phyloP scores from a whole-genome alignment of 495 filamentous ascomycete species.

The Penicillium atrosanguineum region DNA sequence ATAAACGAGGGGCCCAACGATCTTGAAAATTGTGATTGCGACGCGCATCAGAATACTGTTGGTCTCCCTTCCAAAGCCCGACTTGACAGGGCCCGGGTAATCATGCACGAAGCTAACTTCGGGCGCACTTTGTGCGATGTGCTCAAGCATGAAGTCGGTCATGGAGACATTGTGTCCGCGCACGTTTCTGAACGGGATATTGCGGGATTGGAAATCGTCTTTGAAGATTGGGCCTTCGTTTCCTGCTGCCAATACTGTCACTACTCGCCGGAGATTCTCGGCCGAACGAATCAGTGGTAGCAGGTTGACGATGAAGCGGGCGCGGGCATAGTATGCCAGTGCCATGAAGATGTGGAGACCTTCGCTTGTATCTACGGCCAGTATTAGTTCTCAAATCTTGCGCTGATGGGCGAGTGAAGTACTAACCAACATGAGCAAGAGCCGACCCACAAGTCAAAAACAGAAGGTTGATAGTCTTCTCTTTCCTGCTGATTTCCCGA shows the following conservation, averaged over 20 bases:
- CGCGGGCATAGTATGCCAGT: slow-evolving; percentile 63
- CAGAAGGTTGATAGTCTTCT: slow-evolving; percentile 58
- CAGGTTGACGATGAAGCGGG: slow-evolving; percentile 61
- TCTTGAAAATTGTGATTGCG: slow-evolving; percentile 4
- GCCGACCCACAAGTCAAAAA: slow-evolving; percentile 40
- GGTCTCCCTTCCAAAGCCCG: background rate
- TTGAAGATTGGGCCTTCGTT: slow-evolving; percentile 52
- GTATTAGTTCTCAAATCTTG: background rate
- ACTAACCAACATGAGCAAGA: slow-evolving; percentile 12
- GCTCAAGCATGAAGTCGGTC: slow-evolving; percentile 50
- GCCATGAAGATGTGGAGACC: slow-evolving; percentile 52
- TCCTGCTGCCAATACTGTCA: slow-evolving; percentile 51
- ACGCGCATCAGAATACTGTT: slow-evolving; percentile 10
- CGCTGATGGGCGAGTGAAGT: background rate
- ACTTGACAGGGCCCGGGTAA: slow-evolving; percentile 1
- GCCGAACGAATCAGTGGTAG: slow-evolving; percentile 55
- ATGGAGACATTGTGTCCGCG: slow-evolving; percentile 43
- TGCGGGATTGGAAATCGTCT: slow-evolving; percentile 44
- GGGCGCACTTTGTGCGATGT: slow-evolving; percentile 32
- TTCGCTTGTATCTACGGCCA: slow-evolving; percentile 52
- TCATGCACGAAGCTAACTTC: slow-evolving; percentile 8
- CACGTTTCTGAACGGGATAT: slow-evolving; percentile 5
- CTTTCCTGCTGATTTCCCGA: slow-evolving; percentile 50
- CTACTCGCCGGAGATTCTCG: slow-evolving; percentile 50
- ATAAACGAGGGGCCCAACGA: slow-evolving; percentile 29